These are phyloP conservation scores for Peronospora farinosa DNA, from an alignment of 352 stramenopile genomes.

Conservation along the genomic window DNA sequence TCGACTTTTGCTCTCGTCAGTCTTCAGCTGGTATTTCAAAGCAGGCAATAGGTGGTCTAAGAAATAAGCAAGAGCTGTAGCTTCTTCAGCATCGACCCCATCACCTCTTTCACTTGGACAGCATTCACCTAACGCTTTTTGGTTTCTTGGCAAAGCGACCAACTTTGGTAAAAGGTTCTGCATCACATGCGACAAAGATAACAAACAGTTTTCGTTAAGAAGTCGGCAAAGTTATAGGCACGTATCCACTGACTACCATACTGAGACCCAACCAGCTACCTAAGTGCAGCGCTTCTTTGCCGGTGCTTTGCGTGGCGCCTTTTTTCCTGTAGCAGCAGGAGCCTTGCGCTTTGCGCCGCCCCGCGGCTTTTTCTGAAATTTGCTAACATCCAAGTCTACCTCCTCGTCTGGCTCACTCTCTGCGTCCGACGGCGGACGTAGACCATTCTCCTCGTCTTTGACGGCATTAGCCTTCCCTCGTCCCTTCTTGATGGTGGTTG, in stretches of 20 bases:
- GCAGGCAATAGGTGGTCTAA: too few relatives aligned
- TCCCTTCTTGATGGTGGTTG: slow-evolving; percentile 71
- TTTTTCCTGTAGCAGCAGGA: slow-evolving; percentile 29
- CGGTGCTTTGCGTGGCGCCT: slow-evolving; percentile 44
- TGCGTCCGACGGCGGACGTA: slow-evolving; percentile 54
- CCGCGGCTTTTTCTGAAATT: slow-evolving; percentile 78
- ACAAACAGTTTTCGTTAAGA: slow-evolving; percentile 8
- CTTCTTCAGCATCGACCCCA: too few relatives aligned
- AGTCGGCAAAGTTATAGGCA: slow-evolving; percentile 20
- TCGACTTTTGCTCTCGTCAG: too few relatives aligned
- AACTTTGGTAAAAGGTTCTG: background rate
- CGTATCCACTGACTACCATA: slow-evolving; percentile 10
- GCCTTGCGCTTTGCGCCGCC: slow-evolving; percentile 53
- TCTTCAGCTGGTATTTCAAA: too few relatives aligned
- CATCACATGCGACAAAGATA: slow-evolving; percentile 2
- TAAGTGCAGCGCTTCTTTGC: slow-evolving; percentile 47
- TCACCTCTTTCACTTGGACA: too few relatives aligned
- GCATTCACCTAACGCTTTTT: too few relatives aligned
- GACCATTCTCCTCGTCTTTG: slow-evolving; percentile 41
- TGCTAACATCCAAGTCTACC: slow-evolving; percentile 62
- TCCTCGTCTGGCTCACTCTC: slow-evolving; percentile 64
- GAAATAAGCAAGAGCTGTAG: too few relatives aligned
- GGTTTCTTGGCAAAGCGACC: too few relatives aligned
- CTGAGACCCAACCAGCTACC: slow-evolving; percentile 11
- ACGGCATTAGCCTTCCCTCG: slow-evolving; percentile 39